Percentiles rank a stretch among this genome's conserved stretches.
Conservation (phyloP, 2,329 filamentous ascomycete genomes). For the Botrytis byssoidea region DNA sequence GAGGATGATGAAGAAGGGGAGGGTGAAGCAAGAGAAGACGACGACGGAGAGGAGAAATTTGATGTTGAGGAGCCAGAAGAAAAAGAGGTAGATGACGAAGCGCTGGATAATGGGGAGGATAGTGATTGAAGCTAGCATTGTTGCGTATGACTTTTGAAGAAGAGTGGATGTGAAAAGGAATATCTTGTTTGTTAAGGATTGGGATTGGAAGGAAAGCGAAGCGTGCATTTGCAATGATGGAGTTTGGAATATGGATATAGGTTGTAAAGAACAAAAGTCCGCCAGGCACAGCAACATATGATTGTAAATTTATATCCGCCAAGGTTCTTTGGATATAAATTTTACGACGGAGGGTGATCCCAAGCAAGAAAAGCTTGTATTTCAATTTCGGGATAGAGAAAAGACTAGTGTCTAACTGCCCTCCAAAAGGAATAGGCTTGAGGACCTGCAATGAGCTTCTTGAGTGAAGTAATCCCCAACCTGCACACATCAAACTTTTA, state of each 20-base stretch:
- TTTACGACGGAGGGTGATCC: not conserved
- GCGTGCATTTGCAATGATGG: constrained; percentile 15
- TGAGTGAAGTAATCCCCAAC: not conserved
- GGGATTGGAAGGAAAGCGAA: not conserved
- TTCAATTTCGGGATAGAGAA: not conserved
- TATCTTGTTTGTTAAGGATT: not conserved
- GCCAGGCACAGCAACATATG: not conserved
- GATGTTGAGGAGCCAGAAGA: constrained; percentile 55
- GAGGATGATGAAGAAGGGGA: constrained; percentile 48
- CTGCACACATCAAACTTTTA: no score
- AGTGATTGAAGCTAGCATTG: constrained; percentile 32
- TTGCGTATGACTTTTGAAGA: not conserved
- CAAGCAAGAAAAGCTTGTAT: no score
- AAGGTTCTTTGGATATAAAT: not conserved
- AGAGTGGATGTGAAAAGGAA: not conserved
- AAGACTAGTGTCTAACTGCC: not conserved
- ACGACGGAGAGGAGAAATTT: constrained; percentile 54
- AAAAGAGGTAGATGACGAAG: constrained; percentile 52
- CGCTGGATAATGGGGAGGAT: constrained; percentile 59
- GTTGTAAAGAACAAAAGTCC: constrained; percentile 13
- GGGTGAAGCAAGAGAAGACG: constrained; percentile 53
- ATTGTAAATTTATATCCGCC: not conserved
- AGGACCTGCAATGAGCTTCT: not conserved
- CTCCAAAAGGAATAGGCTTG: not conserved
- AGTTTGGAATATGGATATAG: constrained; percentile 15